Conservation (phyloP, 2,329 filamentous ascomycete species). For the Passalora sequoiae region DNA sequence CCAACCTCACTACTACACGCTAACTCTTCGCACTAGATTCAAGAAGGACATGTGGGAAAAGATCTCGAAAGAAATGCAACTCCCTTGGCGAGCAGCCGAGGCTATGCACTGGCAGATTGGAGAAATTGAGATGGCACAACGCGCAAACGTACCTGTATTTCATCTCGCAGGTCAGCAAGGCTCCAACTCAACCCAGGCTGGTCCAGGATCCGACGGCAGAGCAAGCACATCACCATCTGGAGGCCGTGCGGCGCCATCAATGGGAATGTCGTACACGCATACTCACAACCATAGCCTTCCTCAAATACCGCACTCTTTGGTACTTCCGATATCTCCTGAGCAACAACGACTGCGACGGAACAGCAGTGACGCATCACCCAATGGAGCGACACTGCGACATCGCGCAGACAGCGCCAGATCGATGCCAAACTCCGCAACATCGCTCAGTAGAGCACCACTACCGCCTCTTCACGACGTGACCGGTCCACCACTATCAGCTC, state of each 20-base stretch:
- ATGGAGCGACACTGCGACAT: conserved; percentile 20
- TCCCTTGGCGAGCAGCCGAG: conserved; percentile 92
- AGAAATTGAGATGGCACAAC: conserved; percentile 85
- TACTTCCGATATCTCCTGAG: conserved; percentile 27
- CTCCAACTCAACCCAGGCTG: conserved; percentile 17
- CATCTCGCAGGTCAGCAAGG: conserved; percentile 41
- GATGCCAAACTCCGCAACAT: conserved; percentile 17
- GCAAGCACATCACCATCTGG: conserved; percentile 28
- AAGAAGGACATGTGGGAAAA: conserved; percentile 98
- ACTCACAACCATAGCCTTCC: conserved; percentile 33
- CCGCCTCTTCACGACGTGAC: conserved; percentile 29
- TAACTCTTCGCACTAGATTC: conserved; percentile 59
- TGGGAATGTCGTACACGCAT: conserved; percentile 19
- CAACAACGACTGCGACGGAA: conserved; percentile 26
- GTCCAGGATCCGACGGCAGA: conserved; percentile 18
- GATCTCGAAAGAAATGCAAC: conserved; percentile 87
- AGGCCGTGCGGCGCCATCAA: conserved; percentile 8
- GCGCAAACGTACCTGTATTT: conserved; percentile 85
- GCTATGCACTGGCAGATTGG: conserved; percentile 98
- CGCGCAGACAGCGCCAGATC: conserved; percentile 32
- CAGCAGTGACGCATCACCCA: conserved; percentile 25
- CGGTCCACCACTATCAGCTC: conserved; percentile 14
- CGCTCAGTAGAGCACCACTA: conserved; percentile 20
- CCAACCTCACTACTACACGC: not conserved
- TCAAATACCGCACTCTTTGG: conserved; percentile 26